These are phyloP conservation scores for Hortaea sp. DNA, from an alignment of 2,329 filamentous ascomycete species.

Conservation along the genomic window DNA sequence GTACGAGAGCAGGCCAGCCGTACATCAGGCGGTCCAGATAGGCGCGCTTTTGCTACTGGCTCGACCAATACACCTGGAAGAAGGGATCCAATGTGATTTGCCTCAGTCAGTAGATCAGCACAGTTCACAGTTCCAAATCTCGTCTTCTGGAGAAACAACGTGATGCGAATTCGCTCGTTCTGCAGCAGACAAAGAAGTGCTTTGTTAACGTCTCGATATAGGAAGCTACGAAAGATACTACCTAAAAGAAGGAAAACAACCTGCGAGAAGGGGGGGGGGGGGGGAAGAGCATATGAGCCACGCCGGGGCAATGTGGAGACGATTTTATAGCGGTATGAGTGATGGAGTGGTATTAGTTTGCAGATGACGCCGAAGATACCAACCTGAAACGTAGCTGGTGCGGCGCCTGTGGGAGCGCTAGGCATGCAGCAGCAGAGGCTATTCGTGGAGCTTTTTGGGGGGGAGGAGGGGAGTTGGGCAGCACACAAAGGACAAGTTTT, in stretches of 20 bases:
- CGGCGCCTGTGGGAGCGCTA: slow-evolving; percentile 1
- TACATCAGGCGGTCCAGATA: slow-evolving; percentile 7
- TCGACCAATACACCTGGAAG: no score
- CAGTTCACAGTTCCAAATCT: no score
- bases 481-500: not conserved
- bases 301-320: not conserved
- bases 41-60: not conserved
- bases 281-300: not conserved
- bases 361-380: not conserved
- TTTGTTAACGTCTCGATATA: slow-evolving; percentile 2
- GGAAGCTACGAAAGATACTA: slow-evolving; percentile 4
- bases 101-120: no score
- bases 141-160: slow-evolving; percentile 1
- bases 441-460: not conserved
- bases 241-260: slow-evolving; percentile 8
- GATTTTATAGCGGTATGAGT: slow-evolving; percentile 1
- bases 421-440: not conserved
- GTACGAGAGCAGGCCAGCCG: slow-evolving; percentile 19
- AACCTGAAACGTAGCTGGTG: slow-evolving; percentile 2
- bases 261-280: slow-evolving; percentile 4
- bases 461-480: not conserved
- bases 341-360: not conserved
- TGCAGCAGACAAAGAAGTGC: slow-evolving; percentile 6
- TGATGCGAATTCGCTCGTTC: slow-evolving; percentile 9
- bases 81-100: no score